Conservation (phyloP, 345 rosid species). For the Citrus trifoliata region DNA sequence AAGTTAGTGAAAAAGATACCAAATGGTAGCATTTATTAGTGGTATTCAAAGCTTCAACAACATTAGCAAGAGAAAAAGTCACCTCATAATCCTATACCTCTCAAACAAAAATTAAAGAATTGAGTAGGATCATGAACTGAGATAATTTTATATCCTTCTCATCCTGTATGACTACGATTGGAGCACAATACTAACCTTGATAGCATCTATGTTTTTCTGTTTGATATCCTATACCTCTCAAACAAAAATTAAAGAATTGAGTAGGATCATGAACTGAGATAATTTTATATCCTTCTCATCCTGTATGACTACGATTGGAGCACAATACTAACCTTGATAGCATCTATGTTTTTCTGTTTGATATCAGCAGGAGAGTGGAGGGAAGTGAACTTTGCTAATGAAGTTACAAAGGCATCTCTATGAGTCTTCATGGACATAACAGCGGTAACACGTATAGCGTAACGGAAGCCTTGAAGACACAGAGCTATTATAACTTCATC, state of each 20-base stretch:
- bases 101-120: neutral
- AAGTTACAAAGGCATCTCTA: conserved; percentile 99
- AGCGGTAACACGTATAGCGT: conserved; percentile 94
- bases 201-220: conserved; percentile 87
- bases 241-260: neutral
- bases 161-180: neutral
- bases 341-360: conserved; percentile 88
- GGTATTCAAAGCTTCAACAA: neutral
- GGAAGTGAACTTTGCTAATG: conserved; percentile 96
- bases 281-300: neutral
- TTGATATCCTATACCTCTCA: neutral
- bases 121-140: neutral
- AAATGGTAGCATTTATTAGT: neutral
- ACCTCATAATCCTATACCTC: neutral
- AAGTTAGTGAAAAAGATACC: neutral
- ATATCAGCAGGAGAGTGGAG: conserved; percentile 99
- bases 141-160: neutral
- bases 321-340: conserved; percentile 68
- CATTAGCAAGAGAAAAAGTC: neutral
- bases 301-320: neutral
- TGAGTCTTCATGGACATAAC: conserved; percentile 99
- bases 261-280: conserved; percentile 1
- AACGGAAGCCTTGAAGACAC: conserved; percentile 94
- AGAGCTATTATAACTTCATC: conserved; percentile 78
- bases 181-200: conserved; percentile 57